These are phyloP conservation scores for Albizia julibrissin DNA, from an alignment of 306 rosid genomes.

Conservation along the genomic window DNA sequence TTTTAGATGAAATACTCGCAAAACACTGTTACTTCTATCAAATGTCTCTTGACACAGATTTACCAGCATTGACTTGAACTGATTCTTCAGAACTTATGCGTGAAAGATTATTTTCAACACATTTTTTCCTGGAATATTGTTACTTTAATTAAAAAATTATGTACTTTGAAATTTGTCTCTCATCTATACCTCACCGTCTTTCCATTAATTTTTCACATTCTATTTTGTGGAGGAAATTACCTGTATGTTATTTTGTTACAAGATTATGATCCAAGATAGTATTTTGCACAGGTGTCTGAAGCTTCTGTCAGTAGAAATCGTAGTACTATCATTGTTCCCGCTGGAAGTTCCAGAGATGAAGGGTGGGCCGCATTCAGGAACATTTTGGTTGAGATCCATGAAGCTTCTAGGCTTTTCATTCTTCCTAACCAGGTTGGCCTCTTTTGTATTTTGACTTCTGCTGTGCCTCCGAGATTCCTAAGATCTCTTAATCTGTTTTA, in stretches of 20 bases:
- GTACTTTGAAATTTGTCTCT: not conserved
- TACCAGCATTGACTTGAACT: not conserved
- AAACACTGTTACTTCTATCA: not conserved
- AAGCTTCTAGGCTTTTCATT: slow-evolving; percentile 93
- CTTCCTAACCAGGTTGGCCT: slow-evolving; percentile 84
- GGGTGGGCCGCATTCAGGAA: slow-evolving; percentile 98
- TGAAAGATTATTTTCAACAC: not conserved
- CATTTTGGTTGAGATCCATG: slow-evolving; percentile 95
- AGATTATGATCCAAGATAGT: slow-evolving; percentile 32
- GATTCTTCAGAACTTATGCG: not conserved
- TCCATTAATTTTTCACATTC: not conserved
- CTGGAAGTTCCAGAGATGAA: slow-evolving; percentile 93
- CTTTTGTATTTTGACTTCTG: slow-evolving; percentile 25
- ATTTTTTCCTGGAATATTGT: not conserved
- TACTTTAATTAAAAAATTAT: not conserved
- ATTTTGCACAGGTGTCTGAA: slow-evolving; percentile 80
- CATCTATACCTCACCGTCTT: not conserved
- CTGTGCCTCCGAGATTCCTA: slow-evolving; percentile 19
- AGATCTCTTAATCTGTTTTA: slow-evolving; percentile 30
- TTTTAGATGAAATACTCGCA: not conserved
- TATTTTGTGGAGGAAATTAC: not conserved
- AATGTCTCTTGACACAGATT: not conserved
- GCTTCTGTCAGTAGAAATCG: slow-evolving; percentile 99
- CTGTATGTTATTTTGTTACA: slow-evolving; percentile 22
- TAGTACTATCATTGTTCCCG: slow-evolving; percentile 98